These are phyloP conservation scores for Wickerhamiella occidentalis DNA, from an alignment of 805 yeast genomes.

Conservation along the genomic window DNA sequence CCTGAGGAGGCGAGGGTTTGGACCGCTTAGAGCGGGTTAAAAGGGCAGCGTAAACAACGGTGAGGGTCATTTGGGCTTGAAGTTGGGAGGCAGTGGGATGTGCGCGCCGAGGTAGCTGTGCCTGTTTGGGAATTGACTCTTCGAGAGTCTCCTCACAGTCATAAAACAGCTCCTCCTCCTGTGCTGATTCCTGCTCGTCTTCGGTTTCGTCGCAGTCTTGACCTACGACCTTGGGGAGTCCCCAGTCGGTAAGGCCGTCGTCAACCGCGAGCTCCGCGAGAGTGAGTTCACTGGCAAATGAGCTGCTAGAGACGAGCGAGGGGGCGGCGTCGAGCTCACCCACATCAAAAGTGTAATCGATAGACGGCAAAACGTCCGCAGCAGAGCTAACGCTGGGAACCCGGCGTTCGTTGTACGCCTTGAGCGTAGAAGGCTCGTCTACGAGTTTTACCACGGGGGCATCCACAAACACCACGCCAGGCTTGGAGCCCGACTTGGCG, in stretches of 20 bases:
- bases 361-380: conserved; percentile 9
- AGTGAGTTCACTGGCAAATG: conserved; percentile 10
- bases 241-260: conserved; percentile 25
- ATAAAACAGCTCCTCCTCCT: conserved; percentile 4
- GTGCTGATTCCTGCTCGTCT: neutral
- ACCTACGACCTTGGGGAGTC: conserved; percentile 22
- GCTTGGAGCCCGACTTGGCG: neutral
- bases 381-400: neutral
- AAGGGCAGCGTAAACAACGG: conserved; percentile 13
- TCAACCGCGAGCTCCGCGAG: conserved; percentile 17
- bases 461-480: neutral
- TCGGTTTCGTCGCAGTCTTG: conserved; percentile 11
- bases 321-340: neutral
- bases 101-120: neutral
- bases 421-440: neutral
- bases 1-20: neutral
- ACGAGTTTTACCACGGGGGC: conserved; percentile 1
- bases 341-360: conserved; percentile 7
- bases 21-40: conserved; percentile 4
- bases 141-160: conserved; percentile 4
- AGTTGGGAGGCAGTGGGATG: conserved; percentile 3
- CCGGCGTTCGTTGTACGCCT: neutral
- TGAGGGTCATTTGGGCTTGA: conserved; percentile 7
- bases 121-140: neutral
- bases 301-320: conserved; percentile 7